Base-by-base conservation (phyloP, 257 asterid genomes). In the Striga asiatica region DNA sequence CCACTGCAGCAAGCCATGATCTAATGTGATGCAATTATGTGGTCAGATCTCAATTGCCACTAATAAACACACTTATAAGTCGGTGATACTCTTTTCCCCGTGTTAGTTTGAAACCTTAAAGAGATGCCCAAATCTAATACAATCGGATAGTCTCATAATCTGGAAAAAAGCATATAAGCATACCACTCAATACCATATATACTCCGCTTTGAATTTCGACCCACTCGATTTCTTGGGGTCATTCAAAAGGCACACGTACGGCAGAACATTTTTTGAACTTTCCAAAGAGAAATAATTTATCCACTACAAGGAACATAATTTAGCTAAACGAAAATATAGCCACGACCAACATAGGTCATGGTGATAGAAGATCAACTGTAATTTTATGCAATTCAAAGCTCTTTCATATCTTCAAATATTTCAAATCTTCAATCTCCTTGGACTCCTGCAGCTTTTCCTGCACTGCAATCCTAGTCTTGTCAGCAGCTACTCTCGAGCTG, bases 381-480 rank as follows among this genome's bases (percentile, higher is more conserved):
- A 74, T 13, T 39, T 71, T 66, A 54, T 69, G 60, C 71, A 59
- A 20, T 56, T 62, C 57, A 39, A 45, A 58, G 43, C 25, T 50
- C 58, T 24, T 55, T 71, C 77, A 75, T 72, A 72, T 64, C 75
- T 75, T 75, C 66, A 78, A 57, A 55, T 59, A 64, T 61, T 75
- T 67, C 32, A 70, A 49, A 58, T 20, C 74, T 62, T 66, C 61
- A 14, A 55, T 38, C 45, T 27, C 71, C 3, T 54, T 38, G 13
- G 61, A 65, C 69, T 59, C 73, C 64, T 52, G 66, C 64, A 28
- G 64, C 56, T 61, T 57, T 19, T 50, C 66, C 62, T 56, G 62
- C 19, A 54, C 67, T 27, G 62, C 56, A 41, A 48, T 48, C 62
- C 21, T 49, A 38, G 58, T 41, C 60, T 61, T 72, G 50, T 64